Percentiles rank a stretch among this genome's conserved stretches.
These are phyloP conservation scores for Sporisorium exsertum DNA, from an alignment of 1,284 basidiomycete species.

Conservation along the genomic window DNA sequence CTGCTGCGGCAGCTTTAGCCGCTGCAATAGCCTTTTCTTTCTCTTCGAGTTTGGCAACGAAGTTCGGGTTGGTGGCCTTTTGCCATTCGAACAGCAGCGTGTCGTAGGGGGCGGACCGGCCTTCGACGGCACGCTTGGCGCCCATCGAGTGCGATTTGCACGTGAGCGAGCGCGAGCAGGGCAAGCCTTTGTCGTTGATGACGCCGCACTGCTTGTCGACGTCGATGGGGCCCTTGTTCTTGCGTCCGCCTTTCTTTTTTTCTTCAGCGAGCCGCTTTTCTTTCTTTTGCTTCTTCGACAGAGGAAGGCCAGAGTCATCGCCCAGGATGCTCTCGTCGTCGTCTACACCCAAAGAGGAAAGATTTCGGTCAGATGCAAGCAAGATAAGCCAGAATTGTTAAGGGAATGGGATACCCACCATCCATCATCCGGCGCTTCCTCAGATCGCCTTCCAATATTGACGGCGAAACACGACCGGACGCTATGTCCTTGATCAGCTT, in stretches of 20 bases:
- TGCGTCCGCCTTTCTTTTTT: slow-evolving; percentile 52
- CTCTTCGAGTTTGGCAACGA: slow-evolving; percentile 86
- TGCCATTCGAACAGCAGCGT: slow-evolving; percentile 86
- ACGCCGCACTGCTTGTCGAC: slow-evolving; percentile 95
- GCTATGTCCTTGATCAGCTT: slow-evolving; percentile 54
- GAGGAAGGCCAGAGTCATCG: slow-evolving; percentile 17
- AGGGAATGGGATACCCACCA: slow-evolving; percentile 30
- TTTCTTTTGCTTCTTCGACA: slow-evolving; percentile 47
- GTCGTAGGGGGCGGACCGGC: slow-evolving; percentile 87
- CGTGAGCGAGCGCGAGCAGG: slow-evolving; percentile 94
- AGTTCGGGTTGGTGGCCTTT: slow-evolving; percentile 89
- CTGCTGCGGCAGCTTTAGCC: slow-evolving; percentile 52
- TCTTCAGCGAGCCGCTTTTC: slow-evolving; percentile 38
- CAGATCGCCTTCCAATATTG: slow-evolving; percentile 52
- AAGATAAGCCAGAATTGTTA: background rate
- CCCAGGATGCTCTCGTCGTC: slow-evolving; percentile 42
- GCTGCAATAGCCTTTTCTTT: slow-evolving; percentile 66
- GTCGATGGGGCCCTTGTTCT: slow-evolving; percentile 72
- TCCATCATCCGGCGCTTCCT: slow-evolving; percentile 49
- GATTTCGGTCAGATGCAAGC: background rate
- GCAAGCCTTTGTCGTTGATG: slow-evolving; percentile 92
- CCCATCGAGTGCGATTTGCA: slow-evolving; percentile 99
- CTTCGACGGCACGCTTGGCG: slow-evolving; percentile 89
- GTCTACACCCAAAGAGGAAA: slow-evolving; percentile 9
- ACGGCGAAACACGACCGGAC: slow-evolving; percentile 54